Conservation (phyloP, 192 early-diverging fungal species). For the Coemansia javaensis region DNA sequence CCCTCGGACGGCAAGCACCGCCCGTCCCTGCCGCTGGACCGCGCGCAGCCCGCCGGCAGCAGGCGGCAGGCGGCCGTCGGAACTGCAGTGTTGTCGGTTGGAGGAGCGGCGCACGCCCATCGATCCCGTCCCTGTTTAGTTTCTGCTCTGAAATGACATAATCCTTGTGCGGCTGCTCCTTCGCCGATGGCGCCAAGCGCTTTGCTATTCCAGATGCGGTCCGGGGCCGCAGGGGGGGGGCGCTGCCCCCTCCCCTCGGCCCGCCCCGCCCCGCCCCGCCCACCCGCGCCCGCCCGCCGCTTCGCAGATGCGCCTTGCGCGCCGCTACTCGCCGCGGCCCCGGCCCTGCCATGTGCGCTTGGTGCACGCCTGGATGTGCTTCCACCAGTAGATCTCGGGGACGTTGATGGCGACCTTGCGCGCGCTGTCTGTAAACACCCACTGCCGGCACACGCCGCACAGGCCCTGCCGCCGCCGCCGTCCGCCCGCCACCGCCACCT, state of each 20-base stretch:
- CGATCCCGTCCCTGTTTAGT: conserved; percentile 4
- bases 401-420: conserved; percentile 40
- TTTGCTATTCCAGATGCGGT: background rate
- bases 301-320: background rate
- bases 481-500: background rate
- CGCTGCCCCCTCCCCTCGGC: background rate
- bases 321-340: background rate
- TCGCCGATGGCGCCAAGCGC: conserved; percentile 3
- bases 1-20: background rate
- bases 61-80: no score
- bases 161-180: conserved; percentile 11
- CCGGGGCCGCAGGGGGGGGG: background rate
- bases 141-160: conserved; percentile 22
- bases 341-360: conserved; percentile 29
- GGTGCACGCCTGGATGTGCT: conserved; percentile 49
- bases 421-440: conserved; percentile 42
- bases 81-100: conserved; percentile 13
- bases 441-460: conserved; percentile 41
- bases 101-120: conserved; percentile 1
- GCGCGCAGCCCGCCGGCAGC: no score
- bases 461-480: conserved; percentile 31
- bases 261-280: background rate
- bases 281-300: background rate
- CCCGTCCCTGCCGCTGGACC: no score
- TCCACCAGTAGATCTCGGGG: conserved; percentile 54